Base-by-base conservation (phyloP, 306 rosid genomes). In the Pueraria montana region DNA sequence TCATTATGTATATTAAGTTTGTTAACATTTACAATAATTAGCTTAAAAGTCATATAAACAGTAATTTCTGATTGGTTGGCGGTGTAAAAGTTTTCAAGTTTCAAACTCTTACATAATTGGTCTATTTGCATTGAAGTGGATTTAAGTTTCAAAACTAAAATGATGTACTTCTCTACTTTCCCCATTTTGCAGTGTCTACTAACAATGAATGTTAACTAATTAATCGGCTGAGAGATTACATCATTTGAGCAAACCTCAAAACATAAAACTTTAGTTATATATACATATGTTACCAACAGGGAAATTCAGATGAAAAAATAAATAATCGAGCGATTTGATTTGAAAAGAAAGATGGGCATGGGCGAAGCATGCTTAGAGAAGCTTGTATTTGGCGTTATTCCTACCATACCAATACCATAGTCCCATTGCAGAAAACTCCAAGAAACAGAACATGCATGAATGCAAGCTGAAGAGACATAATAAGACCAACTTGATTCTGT, bases 401-500 rank as follows among this genome's bases (percentile, higher is more conserved):
- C 55, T 69, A 14, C 77, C 67, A 62, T 38, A 52, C 30, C 67
- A 46, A 21, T 67, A 68, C 59, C 79, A 68, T 61, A 76, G 52
- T 72, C 85, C 76, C 45, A 67, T 13, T 50, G 43, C 76, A 83
- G 74, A 87, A 92, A 89, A 70, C 71, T 89, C 88, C 93, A 92
- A 87, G 90, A 85, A 81, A 64, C 30, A 74, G 80, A 89, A 88
- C 88, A 80, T 85, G 85, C 84, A 88, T 74, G 56, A 73, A 77
- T 40, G 48, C 77, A 82, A 66, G 20, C 48, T 77, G 36, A 81
- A 50, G 85, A 70, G 87, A 92, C 90, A 87, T 75, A 84, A 87
- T 81, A 86, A 81, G 86, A 82, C 93, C 98, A 80, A 80, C 89
- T 83, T 77, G 90, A 83, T 91, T 85, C 90, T 77, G 82, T 67